phyloP scores from a whole-genome alignment of 2,329 filamentous ascomycete species.

The Spiromastix sp. region DNA sequence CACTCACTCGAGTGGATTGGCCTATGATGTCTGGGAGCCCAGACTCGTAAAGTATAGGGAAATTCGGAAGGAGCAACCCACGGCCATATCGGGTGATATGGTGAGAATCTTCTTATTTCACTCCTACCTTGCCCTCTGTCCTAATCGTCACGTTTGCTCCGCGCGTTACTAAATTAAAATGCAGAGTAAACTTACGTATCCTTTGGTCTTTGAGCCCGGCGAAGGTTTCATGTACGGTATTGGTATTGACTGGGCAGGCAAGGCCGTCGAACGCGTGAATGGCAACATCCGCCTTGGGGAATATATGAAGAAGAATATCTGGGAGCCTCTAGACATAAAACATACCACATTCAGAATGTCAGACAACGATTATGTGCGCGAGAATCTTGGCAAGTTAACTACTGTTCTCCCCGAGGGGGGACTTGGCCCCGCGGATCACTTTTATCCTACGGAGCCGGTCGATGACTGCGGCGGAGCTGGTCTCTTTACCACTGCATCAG shows the following conservation, averaged over 20 bases:
- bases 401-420: neutral
- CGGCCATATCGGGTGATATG: conserved; percentile 14
- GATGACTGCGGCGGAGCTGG: conserved; percentile 40
- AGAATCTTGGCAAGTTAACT: neutral
- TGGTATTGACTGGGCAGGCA: conserved; percentile 42
- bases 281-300: conserved; percentile 3
- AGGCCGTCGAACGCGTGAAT: conserved; percentile 20
- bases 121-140: conserved; percentile 21
- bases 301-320: conserved; percentile 5
- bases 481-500: conserved; percentile 22
- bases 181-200: conserved; percentile 14
- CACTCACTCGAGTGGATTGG: conserved; percentile 5
- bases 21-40: conserved; percentile 2
- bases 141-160: conserved; percentile 25
- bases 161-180: neutral
- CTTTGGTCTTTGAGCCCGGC: conserved; percentile 42
- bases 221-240: conserved; percentile 39
- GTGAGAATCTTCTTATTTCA: conserved; percentile 32
- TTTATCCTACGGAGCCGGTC: neutral
- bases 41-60: conserved; percentile 1
- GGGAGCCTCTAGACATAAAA: conserved; percentile 5
- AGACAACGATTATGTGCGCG: neutral
- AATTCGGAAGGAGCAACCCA: neutral
- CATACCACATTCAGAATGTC: conserved; percentile 1
- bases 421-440: neutral